Percentiles rank a stretch among this genome's conserved stretches.
phyloP scores from a whole-genome alignment of 495 filamentous ascomycete genomes.

The Neurospora terricola region DNA sequence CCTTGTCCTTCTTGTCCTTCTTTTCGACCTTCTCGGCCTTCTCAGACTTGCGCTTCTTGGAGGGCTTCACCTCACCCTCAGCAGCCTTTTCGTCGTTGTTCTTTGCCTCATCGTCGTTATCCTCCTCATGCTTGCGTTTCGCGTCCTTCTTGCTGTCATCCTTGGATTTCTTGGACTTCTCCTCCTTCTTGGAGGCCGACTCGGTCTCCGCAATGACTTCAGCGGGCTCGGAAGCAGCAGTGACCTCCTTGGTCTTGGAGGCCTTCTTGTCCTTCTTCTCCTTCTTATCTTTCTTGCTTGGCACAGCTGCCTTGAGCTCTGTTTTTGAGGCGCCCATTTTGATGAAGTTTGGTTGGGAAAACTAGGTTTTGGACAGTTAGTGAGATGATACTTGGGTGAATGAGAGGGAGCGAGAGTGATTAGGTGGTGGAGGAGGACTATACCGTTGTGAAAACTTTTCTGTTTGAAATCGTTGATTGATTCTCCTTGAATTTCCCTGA shows the following conservation, averaged over 20 bases:
- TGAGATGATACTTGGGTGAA: background rate
- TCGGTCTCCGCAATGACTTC: background rate
- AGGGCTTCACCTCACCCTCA: background rate
- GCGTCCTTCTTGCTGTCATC: conserved; percentile 10
- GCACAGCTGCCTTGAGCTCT: background rate
- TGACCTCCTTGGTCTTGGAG: conserved; percentile 5
- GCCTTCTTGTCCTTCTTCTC: background rate
- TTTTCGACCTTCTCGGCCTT: background rate
- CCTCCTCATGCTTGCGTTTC: conserved; percentile 6
- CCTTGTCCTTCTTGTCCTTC: conserved; percentile 1
- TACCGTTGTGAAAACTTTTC: background rate
- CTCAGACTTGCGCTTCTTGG: conserved; percentile 7
- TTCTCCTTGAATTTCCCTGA: background rate
- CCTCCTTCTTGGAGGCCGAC: conserved; percentile 18
- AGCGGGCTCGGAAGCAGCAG: background rate
- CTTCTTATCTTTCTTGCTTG: background rate
- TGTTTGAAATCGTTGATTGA: background rate
- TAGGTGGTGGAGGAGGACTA: background rate
- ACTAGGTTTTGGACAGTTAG: background rate
- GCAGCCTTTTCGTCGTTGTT: too few species aligned
- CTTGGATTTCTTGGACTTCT: conserved; percentile 13
- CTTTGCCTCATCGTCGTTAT: too few species aligned
- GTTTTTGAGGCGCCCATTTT: background rate
- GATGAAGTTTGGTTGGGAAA: background rate
- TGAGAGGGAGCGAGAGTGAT: background rate